Base-by-base conservation (phyloP, 2,329 filamentous ascomycete genomes). In the Canariomyces notabilis region DNA sequence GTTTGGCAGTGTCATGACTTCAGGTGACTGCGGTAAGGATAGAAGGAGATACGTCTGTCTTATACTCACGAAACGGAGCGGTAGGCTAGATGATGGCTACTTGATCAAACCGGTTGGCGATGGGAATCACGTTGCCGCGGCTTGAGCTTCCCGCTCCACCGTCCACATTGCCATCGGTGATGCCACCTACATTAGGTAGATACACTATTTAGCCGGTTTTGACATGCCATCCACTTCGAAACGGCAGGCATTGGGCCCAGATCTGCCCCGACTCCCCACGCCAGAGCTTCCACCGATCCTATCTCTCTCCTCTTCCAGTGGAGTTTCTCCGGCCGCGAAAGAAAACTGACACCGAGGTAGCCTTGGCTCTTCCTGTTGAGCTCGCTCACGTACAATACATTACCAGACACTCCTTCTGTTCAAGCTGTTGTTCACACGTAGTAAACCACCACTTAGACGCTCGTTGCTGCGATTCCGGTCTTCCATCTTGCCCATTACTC, bases 121-220 rank as follows among this genome's bases (percentile, higher is more conserved):
- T n/a, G n/a, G n/a, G n/a, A n/a, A n/a, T n/a, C n/a, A n/a, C n/a
- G n/a, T n/a, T n/a, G n/a, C n/a, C n/a, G n/a, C n/a, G n/a, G 12
- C 14, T 15, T 42, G 26, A 34, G 12, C n/a, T 23, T 29, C 26
- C 26, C 26, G 26, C 26, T 29, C 9, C 26, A 9, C 26, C 26
- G 26, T 12, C 26, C 26, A 29, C 26, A 29, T 29, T 29, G 26
- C 9, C 26, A 29, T 29, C 14, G 26, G 26, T 29, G 26, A 29
- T 29, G 26, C 26, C 14, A n/a, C n/a, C n/a, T n/a, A n/a, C n/a
- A n/a, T n/a, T n/a, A n/a, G n/a, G n/a, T n/a, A n/a, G n/a, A n/a
- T n/a, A n/a, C n/a, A n/a, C 39, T 42, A 21, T 45, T 48, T 38
- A 33, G 20, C 9, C 43, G 20, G 35, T 21, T 5, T 29, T 29